Conservation (phyloP, 2,329 filamentous ascomycete genomes). For the Trichophyton simii region DNA sequence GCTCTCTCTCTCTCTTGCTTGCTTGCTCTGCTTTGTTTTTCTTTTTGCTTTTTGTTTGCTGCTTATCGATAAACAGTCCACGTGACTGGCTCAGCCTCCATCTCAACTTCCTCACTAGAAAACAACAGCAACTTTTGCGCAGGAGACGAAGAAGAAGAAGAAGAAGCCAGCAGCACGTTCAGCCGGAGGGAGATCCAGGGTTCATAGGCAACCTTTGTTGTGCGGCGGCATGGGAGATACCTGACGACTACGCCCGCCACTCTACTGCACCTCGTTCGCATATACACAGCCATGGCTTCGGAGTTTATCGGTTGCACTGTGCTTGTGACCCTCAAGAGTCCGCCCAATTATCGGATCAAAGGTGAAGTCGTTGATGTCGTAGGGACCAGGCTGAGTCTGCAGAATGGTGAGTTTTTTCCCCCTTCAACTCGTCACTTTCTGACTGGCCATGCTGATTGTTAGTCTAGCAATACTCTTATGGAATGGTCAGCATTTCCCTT, state of each 20-base stretch:
- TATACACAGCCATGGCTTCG: constrained; percentile 43
- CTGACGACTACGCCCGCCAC: not conserved
- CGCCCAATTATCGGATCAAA: constrained; percentile 51
- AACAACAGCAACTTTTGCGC: not conserved
- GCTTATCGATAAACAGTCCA: not conserved
- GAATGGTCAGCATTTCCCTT: constrained; percentile 40
- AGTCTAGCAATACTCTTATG: constrained; percentile 36
- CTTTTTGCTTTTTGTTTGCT: not conserved
- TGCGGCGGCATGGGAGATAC: not conserved
- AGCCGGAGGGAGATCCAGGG: not conserved
- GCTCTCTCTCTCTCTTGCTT: too few relatives aligned
- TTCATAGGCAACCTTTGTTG: not conserved
- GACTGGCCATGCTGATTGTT: constrained; percentile 21
- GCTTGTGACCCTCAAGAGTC: constrained; percentile 56
- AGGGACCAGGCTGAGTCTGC: constrained; percentile 55
- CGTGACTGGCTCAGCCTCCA: not conserved
- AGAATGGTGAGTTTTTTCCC: constrained; percentile 48
- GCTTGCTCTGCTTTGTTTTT: not conserved
- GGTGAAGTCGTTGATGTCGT: constrained; percentile 60
- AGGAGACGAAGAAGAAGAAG: not conserved
- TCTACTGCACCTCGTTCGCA: not conserved
- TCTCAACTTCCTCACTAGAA: not conserved
- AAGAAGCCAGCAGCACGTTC: not conserved
- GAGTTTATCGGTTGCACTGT: constrained; percentile 67
- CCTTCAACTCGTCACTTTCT: not conserved